These are phyloP conservation scores for Petrea volubilis DNA, from an alignment of 257 asterid species.

Conservation along the genomic window DNA sequence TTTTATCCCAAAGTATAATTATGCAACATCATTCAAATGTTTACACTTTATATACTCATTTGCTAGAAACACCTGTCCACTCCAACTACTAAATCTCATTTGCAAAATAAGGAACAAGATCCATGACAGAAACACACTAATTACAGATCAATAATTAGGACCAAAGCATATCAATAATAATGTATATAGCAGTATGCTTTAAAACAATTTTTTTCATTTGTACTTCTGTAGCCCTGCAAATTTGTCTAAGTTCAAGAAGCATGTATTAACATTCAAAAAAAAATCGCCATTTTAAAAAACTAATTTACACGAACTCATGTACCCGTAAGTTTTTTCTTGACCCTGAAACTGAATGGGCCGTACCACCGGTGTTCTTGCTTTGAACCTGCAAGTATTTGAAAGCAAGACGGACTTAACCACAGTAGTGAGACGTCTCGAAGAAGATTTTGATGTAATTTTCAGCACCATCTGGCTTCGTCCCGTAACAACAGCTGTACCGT, in stretches of 20 bases:
- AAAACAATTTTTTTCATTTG: background rate
- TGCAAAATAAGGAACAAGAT: background rate
- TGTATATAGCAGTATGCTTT: background rate
- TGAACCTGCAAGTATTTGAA: slow-evolving; percentile 33
- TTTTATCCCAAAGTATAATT: background rate
- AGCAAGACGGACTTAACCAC: slow-evolving; percentile 38
- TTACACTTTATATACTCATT: too few species aligned
- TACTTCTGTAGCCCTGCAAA: slow-evolving; percentile 2
- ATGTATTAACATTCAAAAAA: slow-evolving; percentile 6
- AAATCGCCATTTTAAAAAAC: slow-evolving; percentile 27
- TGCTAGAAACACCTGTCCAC: background rate
- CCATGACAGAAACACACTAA: background rate
- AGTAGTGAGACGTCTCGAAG: slow-evolving; percentile 32
- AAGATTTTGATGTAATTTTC: slow-evolving; percentile 35
- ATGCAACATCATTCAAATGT: background rate
- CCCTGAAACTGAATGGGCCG: slow-evolving; percentile 34
- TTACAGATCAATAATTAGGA: background rate
- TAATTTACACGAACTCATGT: slow-evolving; percentile 42
- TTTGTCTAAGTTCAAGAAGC: slow-evolving; percentile 21
- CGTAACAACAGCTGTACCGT: slow-evolving; percentile 28
- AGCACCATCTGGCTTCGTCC: slow-evolving; percentile 39
- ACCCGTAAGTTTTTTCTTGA: slow-evolving; percentile 34
- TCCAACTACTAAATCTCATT: background rate
- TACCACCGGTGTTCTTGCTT: slow-evolving; percentile 23
- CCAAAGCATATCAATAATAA: background rate